Evolutionary conservation across 805 yeast genomes (phyloP).

Genomic region (Starmerella sirachaensis): DNA sequence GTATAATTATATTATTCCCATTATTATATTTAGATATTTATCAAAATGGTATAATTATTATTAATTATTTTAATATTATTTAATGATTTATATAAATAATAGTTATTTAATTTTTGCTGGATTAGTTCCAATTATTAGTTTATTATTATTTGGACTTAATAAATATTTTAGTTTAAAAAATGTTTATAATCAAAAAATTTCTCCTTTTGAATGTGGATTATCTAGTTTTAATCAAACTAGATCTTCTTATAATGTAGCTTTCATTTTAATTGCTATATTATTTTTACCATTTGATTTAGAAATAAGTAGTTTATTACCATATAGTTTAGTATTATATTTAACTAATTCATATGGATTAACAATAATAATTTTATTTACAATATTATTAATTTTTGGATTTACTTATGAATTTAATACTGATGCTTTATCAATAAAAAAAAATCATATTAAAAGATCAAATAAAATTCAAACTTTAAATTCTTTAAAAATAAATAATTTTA

Average conservation of each 20-base stretch:
- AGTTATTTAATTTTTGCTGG: neutral
- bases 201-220: neutral
- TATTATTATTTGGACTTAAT: neutral
- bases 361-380: neutral
- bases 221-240: constrained; percentile 1
- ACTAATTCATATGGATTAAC: neutral
- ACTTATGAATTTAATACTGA: neutral
- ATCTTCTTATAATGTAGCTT: neutral
- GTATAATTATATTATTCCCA: neutral
- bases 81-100: neutral
- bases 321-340: neutral
- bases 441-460: neutral
- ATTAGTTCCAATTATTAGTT: neutral
- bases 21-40: constrained; percentile 1
- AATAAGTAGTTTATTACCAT: neutral
- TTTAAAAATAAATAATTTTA: neutral
- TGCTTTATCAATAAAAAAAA: neutral
- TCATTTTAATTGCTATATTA: neutral
- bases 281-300: neutral
- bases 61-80: neutral
- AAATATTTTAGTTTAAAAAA: neutral
- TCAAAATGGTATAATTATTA: constrained; percentile 1
- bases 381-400: neutral
- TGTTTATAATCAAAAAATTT: neutral
- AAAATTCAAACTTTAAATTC: neutral